Base-by-base conservation (phyloP, 2,329 filamentous ascomycete genomes). In the Fusarium newnesense region DNA sequence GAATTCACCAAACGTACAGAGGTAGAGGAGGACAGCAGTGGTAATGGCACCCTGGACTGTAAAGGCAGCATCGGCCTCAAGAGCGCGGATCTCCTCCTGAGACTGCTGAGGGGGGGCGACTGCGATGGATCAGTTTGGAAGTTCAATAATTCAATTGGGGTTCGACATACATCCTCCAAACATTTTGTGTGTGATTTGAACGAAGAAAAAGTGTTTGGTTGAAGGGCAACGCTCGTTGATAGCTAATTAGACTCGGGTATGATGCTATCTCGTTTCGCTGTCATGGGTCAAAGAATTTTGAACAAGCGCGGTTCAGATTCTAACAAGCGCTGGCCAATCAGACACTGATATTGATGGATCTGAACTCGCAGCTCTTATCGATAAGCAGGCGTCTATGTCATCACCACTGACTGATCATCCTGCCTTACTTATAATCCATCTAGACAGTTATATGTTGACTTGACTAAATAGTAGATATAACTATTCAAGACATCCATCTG, bases 41-140 rank as follows among this genome's bases (percentile, higher is more conserved):
- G 89, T 87, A 62, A 92, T 80, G 70, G 92, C 92, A 77, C 87
- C 87, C 84, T 93, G 90, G 75, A 96, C 85, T 57, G 91, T 92
- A 76, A 87, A 86, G 78, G 85, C 85, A 57, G 93, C 93, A 81
- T 92, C 88, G 68, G 86, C 85, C 86, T 95, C 93, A 81, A 91
- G 87, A 78, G 86, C 85, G 79, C 87, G 87, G 80, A 95, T 88
- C 87, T 95, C 92, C 82, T 92, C 90, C 67, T 89, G 85, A 67
- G 90, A 90, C 78, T 90, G 88, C 81, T 90, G 91, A 80, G 92
- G 92, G 84, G 93, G 88, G 75, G 87, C 90, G 85, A 90, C 90
- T 92, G 79, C 39, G 54, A 37, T 18, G 26, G 19, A 67, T 80
- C 37, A 80, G 78, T 60, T 60, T 39, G 28, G 7, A 7, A 61